Evolutionary conservation across 345 rosid genomes (phyloP).

Genomic region (Leavenworthia alabamica): DNA sequence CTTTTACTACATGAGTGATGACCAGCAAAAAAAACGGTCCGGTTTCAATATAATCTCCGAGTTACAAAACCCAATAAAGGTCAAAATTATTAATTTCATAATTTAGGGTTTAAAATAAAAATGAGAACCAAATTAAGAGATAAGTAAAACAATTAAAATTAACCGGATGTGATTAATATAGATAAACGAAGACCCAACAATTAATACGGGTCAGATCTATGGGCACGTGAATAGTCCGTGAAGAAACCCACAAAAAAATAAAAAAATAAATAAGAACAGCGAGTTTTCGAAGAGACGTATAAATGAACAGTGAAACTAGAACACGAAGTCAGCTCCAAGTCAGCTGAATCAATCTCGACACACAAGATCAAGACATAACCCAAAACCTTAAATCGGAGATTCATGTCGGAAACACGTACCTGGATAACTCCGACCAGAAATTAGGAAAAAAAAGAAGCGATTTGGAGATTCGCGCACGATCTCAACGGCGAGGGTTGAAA

Average conservation of each 20-base stretch:
- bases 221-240: conserved; percentile 37
- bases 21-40: conserved; percentile 6
- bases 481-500: conserved; percentile 41
- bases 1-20: conserved; percentile 14
- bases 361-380: conserved; percentile 13
- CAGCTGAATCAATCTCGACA: conserved; percentile 17
- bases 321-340: conserved; percentile 30
- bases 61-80: conserved; percentile 16
- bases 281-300: conserved; percentile 38
- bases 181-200: conserved; percentile 30
- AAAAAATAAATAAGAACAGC: conserved; percentile 13
- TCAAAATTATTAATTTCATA: conserved; percentile 16
- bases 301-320: conserved; percentile 39
- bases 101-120: conserved; percentile 44
- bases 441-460: conserved; percentile 8
- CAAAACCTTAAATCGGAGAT: conserved; percentile 22
- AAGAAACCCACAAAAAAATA: conserved; percentile 13
- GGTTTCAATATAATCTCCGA: conserved; percentile 21
- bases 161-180: conserved; percentile 20
- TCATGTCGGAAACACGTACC: conserved; percentile 22
- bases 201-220: conserved; percentile 35
- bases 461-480: conserved; percentile 29
- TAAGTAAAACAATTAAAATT: conserved; percentile 17
- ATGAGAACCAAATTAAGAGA: conserved; percentile 37
- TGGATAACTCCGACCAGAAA: conserved; percentile 17